Evolutionary conservation across 495 filamentous ascomycete species (phyloP), one percentile per base, ranked within the genome.

Genomic region (Thermochaetoides thermophila): DNA sequence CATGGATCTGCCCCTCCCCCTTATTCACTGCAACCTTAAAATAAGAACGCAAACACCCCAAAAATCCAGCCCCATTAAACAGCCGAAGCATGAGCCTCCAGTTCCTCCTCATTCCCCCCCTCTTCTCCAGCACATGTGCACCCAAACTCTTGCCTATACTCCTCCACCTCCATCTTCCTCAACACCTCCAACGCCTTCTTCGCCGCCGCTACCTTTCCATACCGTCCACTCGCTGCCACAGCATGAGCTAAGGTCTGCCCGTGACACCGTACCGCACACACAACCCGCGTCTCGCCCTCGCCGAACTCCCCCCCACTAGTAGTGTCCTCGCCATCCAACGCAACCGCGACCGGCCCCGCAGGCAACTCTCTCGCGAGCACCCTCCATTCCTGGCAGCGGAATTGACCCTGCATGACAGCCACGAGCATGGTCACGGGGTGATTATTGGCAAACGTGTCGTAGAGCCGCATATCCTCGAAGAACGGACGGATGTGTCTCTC

Each of bases 391-490:
- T 22, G 34, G 36, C 72, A 76, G 17, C 52, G 42, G 33, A 72
- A 60, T 25, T 58, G 45, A 4, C 54, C 40, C 33, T 56, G 47
- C 42, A 76, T 53, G 31, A 57, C 35, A 23, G 57, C 55, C 14
- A 46, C 46, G 0, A 69, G 43, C 20, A 59, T 56, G 0, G 60
- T 72, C 1, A 64, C 81, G 1, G 89, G 87, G 40, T 96, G 86
- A 13, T 81, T 81, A 49, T 81, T 84, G 2, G 89, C 89, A 51
- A 80, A 93, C 0, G 71, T 74, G 53, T 93, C 85, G 48, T 93
- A 94, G 19, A 91, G 63, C 8, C 63, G 55, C 78, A 96, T 94
- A 53, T 96, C 83, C 42, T 74, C 67, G 40, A 96, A 96, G 52
- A 69, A 95, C 12, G 73, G 73, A 36, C 62, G 65, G 38, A 97